phyloP scores from a whole-genome alignment of 1,139 yeast species.

The Lodderomyces pseudojiufengensis region DNA sequence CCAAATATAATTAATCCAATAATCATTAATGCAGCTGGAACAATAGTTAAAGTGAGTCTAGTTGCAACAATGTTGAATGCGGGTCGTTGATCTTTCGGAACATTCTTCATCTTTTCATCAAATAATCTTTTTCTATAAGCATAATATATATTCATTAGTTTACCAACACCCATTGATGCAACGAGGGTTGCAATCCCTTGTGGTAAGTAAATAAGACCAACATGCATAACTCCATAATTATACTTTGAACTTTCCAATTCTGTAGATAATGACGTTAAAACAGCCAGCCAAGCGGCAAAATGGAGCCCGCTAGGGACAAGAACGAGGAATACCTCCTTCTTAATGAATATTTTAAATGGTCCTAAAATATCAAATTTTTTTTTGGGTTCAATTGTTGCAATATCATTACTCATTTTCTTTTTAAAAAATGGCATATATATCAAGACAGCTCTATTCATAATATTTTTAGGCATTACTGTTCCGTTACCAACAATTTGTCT shows the following conservation, averaged over 20 bases:
- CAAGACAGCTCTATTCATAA: constrained; percentile 22
- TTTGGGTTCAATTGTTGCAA: constrained; percentile 20
- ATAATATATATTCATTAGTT: constrained; percentile 28
- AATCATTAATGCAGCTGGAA: constrained; percentile 23
- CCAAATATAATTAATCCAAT: constrained; percentile 36
- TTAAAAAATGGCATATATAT: constrained; percentile 23
- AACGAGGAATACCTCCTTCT: constrained; percentile 21
- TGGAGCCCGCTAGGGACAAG: constrained; percentile 33
- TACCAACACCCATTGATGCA: constrained; percentile 31
- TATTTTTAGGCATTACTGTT: constrained; percentile 24
- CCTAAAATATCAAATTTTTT: constrained; percentile 22
- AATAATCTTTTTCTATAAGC: constrained; percentile 15
- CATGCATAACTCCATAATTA: constrained; percentile 32
- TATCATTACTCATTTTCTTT: constrained; percentile 25
- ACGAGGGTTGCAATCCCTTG: constrained; percentile 33
- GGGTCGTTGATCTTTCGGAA: constrained; percentile 18
- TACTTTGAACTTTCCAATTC: constrained; percentile 28
- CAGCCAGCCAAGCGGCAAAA: constrained; percentile 39
- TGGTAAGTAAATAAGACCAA: constrained; percentile 38
- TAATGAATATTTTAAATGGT: constrained; percentile 28
- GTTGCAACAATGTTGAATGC: constrained; percentile 26
- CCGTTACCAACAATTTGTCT: constrained; percentile 40
- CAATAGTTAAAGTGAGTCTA: constrained; percentile 25
- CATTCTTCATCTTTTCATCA: constrained; percentile 17
- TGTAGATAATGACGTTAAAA: constrained; percentile 30